Base-by-base conservation (phyloP, 2,329 filamentous ascomycete genomes). In the Coniella lustricola region DNA sequence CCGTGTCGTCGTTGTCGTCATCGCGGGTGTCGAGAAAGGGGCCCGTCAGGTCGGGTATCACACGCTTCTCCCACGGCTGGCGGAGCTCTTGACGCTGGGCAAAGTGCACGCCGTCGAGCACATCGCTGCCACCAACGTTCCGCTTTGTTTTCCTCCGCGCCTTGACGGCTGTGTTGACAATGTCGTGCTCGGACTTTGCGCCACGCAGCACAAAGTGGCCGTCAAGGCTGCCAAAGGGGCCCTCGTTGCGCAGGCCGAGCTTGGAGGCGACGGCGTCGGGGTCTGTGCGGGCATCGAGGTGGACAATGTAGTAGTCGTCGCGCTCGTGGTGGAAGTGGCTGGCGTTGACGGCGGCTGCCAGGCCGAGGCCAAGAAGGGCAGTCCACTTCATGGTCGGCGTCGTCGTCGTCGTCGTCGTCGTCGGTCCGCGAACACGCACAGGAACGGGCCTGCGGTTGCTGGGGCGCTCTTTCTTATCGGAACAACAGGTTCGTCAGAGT, bases 261-360 rank as follows among this genome's bases (percentile, higher is more conserved):
- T 81, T 75, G 39, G 72, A 69, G 22, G 90, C 90, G 54, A 96
- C 74, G 35, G 84, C 74, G 20, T 77, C 68, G 14, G 90, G 89
- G 13, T 81, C 74, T 7, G 78, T 73, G 33, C 77, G 72, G 12
- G 78, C 70, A 51, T 85, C 79, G 60, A 98, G 77, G 56, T 96
- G 87, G 40, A 98, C 75, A 88, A 94, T 90, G 65, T 97, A 96
- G 70, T 95, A 97, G 67, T 98, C 91, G 67, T 90, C 81, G 34
- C 78, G 75, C 43, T 85, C 78, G 72, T 94, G 87, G 62, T 93
- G 49, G 72, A 67, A 52, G 73, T 61, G 21, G 67, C 56, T 66
- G 60, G 75, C 60, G 51, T 66, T 67, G 52, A 75, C 68, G 41
- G 81, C 66, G 65, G 76, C 70, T 47, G 74, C 64, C 43, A 80